Base-by-base conservation (phyloP, 2,329 filamentous ascomycete genomes). In the Colletotrichum tropicale region DNA sequence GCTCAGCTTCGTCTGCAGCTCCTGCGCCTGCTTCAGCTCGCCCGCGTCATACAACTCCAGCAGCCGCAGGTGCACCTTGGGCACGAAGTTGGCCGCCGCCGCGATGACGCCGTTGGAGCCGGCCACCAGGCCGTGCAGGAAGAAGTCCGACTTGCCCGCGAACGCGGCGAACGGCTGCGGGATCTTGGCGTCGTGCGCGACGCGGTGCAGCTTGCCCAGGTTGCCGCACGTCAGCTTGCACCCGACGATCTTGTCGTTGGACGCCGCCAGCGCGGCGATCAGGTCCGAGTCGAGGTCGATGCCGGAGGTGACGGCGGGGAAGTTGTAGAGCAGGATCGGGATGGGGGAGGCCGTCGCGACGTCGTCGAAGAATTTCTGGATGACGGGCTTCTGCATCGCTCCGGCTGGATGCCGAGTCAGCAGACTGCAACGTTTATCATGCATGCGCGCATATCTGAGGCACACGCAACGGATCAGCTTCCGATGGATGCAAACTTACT, bases 191-290 rank as follows among this genome's bases (percentile, higher is more conserved):
- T 73, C 71, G 65, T 73, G 71, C 32, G 71, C 65, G 13, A 73
- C 71, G 16, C 91, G 76, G 87, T 87, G 85, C 92, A 93, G 74
- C 90, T 92, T 72, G 88, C 91, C 70, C 90, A 89, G 79, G 92
- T 89, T 36, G 89, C 91, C 92, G 82, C 92, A 94, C 16, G 92
- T 93, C 76, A 94, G 85, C 81, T 93, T 93, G 26, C 92, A 90
- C 24, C 91, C 92, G n/a, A 93, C 91, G 55, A 93, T 88, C 71
- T 91, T 92, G 21, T 84, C 82, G 75, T 87, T 82, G 58, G 77
- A 82, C 28, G 82, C 82, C 3, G 90, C 91, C 26, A 93, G 86
- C 18, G 82, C 81, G 1, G 88, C 84, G 62, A 94, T 91, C 1
- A 88, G 88, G 66, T 91, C 92, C 3, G 91, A 93, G 82, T 94